phyloP scores from a whole-genome alignment of 169 alveolate genomes.

The Cyclospora cayetanensis region DNA sequence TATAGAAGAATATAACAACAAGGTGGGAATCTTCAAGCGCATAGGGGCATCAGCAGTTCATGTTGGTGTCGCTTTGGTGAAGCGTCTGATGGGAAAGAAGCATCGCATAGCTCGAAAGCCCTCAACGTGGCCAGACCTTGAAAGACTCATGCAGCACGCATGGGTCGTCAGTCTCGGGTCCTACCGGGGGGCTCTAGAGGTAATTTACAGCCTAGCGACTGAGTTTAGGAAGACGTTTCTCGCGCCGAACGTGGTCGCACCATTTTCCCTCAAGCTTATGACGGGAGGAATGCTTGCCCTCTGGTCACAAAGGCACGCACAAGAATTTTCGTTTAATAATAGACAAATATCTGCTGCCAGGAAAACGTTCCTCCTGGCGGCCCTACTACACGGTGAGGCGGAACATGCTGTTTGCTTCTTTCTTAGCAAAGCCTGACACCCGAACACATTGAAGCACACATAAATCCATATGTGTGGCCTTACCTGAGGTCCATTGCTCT shows the following conservation, averaged over 20 bases:
- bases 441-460: neutral
- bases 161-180: neutral
- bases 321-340: neutral
- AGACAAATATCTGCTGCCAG: neutral
- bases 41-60: neutral
- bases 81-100: neutral
- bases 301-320: neutral
- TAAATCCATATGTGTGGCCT: neutral
- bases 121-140: neutral
- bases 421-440: neutral
- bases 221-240: neutral
- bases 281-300: neutral
- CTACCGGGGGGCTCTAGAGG: conserved; percentile 8
- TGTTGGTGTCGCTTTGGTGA: neutral
- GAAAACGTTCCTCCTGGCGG: neutral
- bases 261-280: neutral
- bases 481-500: neutral
- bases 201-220: neutral
- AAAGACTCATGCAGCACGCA: neutral
- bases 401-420: neutral
- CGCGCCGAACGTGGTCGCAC: neutral
- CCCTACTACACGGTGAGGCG: neutral
- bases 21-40: neutral
- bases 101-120: neutral
- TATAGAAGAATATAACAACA: neutral